Base-by-base conservation (phyloP, 2,329 filamentous ascomycete genomes). In the Leptographium radiaticola region DNA sequence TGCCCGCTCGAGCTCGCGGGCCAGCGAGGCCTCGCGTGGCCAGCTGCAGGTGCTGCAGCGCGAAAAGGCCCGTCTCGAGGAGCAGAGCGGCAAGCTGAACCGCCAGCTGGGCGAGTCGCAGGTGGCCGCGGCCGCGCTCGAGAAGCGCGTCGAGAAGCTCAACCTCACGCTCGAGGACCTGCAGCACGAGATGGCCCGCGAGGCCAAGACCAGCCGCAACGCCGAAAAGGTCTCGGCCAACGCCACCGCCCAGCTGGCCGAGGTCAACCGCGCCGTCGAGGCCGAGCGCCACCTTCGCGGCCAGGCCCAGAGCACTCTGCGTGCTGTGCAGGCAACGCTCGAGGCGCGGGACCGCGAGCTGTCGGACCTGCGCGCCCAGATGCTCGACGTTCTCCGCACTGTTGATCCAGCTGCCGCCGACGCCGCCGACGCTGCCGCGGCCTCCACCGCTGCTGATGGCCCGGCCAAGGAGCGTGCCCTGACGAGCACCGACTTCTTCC, bases 141-240 rank as follows among this genome's bases (percentile, higher is more conserved):
- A 96, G 66, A 97, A 97, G 73, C 89, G 93, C 67, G 86, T 93
- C 52, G 91, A 97, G 69, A 96, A 96, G 68, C 75, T 97, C 33
- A 81, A 89, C 51, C 77, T 97, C 44, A 89, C 79, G 62, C 70
- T 97, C 10, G 91, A 98, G 66, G 91, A 98, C 66, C 74, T 96
- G 39, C 95, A 89, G 61, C 91, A 97, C 62, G 89, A 97, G 67
- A 79, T 96, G 53, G 86, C 87, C 50, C 80, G 89, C 34, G 91
- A 96, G 68, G 88, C 90, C 64, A 94, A 96, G 71, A 82, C 83
- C 20, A 93, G 84, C 63, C 83, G 91, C 56, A 93, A 87, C 65
- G 91, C 90, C 5, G 91, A 97, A 68, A 95, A 95, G 67, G 79
- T 83, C 25, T 84, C 88, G 18, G 94, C 89, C 0, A 86, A 82